phyloP scores from a whole-genome alignment of 345 rosid species.

The Eucalyptus leucophloia region DNA sequence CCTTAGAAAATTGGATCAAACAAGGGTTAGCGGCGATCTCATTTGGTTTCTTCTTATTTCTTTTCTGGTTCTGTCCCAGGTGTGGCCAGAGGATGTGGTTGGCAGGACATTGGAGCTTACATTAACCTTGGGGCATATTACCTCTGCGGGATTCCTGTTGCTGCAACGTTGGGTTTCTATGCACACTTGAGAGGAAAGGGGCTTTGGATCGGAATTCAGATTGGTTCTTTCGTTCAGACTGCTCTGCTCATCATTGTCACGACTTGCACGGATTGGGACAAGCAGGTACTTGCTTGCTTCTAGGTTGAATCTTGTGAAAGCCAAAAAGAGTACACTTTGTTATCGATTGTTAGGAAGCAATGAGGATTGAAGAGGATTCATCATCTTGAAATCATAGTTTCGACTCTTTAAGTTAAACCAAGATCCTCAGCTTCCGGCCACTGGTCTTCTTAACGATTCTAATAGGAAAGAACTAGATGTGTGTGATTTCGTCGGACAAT shows the following conservation, averaged over 20 bases:
- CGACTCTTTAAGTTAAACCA: not conserved
- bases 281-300: conserved; percentile 21
- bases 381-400: not conserved
- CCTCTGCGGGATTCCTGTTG: conserved; percentile 39
- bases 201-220: conserved; percentile 39
- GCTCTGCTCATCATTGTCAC: conserved; percentile 28
- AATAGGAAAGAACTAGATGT: not conserved
- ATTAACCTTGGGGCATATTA: conserved; percentile 53
- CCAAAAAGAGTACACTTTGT: not conserved
- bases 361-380: not conserved
- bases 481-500: not conserved
- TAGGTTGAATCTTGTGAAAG: not conserved
- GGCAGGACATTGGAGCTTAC: conserved; percentile 56
- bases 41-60: not conserved
- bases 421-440: not conserved
- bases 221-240: conserved; percentile 26
- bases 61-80: conserved; percentile 14
- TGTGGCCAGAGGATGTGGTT: conserved; percentile 53
- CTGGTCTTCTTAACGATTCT: not conserved
- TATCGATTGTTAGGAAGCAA: not conserved
- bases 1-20: not conserved
- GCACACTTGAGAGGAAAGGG: conserved; percentile 33
- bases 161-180: conserved; percentile 24
- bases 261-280: conserved; percentile 34
- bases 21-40: not conserved